A percentile compares a stretch with the other conserved stretches of the same genome.
These are phyloP conservation scores for Cymodocea nodosa DNA, from an alignment of 116 monocot species.

Conservation along the genomic window DNA sequence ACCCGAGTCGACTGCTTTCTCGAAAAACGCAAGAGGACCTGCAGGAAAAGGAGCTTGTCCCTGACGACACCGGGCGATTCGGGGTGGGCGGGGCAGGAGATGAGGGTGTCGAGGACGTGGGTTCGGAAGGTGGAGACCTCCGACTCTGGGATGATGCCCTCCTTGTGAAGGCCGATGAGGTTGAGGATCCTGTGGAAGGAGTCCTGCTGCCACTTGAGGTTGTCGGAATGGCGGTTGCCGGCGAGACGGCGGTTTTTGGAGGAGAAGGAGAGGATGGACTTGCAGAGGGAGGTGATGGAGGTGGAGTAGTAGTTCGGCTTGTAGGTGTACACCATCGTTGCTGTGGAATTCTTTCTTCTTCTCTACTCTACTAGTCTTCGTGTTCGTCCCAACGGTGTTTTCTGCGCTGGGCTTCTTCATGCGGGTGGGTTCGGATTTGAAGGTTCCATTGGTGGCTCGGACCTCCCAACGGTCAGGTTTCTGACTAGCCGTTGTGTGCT, in stretches of 20 bases:
- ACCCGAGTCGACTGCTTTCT: not conserved
- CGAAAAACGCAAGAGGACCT: constrained; percentile 13
- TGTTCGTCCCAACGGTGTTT: too few species aligned
- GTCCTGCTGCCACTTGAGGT: constrained; percentile 95
- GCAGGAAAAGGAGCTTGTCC: constrained; percentile 91
- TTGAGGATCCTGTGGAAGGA: constrained; percentile 87
- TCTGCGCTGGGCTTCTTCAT: too few species aligned
- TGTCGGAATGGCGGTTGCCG: constrained; percentile 45
- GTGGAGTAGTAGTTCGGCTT: constrained; percentile 77
- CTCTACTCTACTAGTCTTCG: too few species aligned
- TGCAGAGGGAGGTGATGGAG: constrained; percentile 57
- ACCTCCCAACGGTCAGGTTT: too few species aligned
- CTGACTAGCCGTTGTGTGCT: too few species aligned
- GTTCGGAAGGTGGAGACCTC: constrained; percentile 60
- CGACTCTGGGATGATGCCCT: constrained; percentile 51
- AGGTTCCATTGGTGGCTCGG: too few species aligned
- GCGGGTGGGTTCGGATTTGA: too few species aligned
- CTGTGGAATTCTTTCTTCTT: too few species aligned
- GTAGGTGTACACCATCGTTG: constrained; percentile 52
- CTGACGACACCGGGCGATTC: constrained; percentile 46
- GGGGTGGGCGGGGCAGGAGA: constrained; percentile 39
- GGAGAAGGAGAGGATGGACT: constrained; percentile 78
- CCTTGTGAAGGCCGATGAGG: constrained; percentile 57
- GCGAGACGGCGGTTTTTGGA: constrained; percentile 36
- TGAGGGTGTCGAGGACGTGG: constrained; percentile 61